A percentile compares a stretch with the other conserved stretches of the same genome.
These are phyloP conservation scores for Periconia macrospinosa DNA, from an alignment of 2,329 filamentous ascomycete species.

Conservation along the genomic window DNA sequence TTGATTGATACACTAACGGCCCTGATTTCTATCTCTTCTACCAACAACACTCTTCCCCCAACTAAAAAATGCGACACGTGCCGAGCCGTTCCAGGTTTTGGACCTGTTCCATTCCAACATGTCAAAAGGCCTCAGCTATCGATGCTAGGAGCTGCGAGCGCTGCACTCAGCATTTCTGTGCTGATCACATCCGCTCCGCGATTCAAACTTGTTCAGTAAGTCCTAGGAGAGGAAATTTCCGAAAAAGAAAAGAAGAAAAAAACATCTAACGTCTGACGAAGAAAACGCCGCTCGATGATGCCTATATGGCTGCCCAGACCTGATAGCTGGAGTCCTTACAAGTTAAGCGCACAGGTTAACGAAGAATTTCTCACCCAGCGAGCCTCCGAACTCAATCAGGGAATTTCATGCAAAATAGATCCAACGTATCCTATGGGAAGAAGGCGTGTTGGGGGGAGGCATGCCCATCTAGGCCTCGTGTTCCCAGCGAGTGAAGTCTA, in stretches of 20 bases:
- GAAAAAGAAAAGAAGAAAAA: neutral
- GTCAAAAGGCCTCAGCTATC: neutral
- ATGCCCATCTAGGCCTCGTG: neutral
- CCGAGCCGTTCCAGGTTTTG: neutral
- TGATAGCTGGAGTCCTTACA: neutral
- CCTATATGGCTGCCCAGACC: neutral
- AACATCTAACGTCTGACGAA: neutral
- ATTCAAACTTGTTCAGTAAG: neutral
- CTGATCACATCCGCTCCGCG: neutral
- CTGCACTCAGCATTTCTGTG: neutral
- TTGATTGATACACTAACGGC: no score
- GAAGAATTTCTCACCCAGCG: neutral
- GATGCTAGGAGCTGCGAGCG: neutral
- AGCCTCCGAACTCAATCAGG: neutral
- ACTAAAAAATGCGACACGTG: no score
- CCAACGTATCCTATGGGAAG: neutral
- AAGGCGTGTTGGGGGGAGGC: neutral
- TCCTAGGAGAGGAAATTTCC: no score
- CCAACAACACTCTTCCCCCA: no score
- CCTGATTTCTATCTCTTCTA: no score
- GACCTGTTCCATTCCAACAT: neutral
- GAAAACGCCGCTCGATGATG: neutral
- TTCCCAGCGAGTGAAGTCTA: neutral
- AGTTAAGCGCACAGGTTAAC: neutral
- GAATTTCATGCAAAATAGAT: neutral